Conservation (phyloP, 2,329 filamentous ascomycete genomes). For the Hymenoscyphus albidus region DNA sequence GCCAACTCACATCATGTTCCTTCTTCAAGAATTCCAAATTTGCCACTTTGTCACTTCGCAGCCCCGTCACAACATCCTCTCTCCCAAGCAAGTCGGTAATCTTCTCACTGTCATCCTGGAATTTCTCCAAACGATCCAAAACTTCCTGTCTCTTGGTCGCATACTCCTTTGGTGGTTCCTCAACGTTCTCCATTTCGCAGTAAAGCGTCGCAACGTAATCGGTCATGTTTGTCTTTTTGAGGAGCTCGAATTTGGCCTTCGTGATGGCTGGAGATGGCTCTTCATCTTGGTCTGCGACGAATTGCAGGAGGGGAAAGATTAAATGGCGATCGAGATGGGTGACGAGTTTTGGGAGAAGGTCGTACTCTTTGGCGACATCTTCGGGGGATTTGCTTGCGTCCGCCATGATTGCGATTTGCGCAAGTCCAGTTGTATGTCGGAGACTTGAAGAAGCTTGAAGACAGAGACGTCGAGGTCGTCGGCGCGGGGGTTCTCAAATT, state of each 20-base stretch:
- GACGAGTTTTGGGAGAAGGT: constrained; percentile 79
- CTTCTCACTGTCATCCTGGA: constrained; percentile 82
- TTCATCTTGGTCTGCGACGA: constrained; percentile 76
- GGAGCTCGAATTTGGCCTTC: constrained; percentile 84
- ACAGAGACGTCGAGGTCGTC: neutral
- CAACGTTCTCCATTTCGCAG: constrained; percentile 79
- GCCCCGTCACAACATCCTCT: constrained; percentile 83
- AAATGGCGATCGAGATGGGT: constrained; percentile 92
- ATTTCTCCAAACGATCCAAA: constrained; percentile 74
- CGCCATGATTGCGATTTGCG: constrained; percentile 44
- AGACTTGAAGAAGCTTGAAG: constrained; percentile 11
- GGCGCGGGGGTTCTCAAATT: constrained; percentile 12
- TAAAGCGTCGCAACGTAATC: constrained; percentile 93
- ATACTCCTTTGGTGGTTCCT: constrained; percentile 78
- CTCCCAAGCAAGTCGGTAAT: constrained; percentile 82
- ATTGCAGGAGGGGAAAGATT: constrained; percentile 94
- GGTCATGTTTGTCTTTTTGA: constrained; percentile 98
- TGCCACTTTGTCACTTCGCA: constrained; percentile 95
- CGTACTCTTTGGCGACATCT: constrained; percentile 45
- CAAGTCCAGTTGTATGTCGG: constrained; percentile 14
- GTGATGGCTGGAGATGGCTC: constrained; percentile 71
- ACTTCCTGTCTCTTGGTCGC: constrained; percentile 86
- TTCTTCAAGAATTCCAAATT: constrained; percentile 99
- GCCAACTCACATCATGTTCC: constrained; percentile 72
- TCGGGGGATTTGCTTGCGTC: constrained; percentile 47